Percentiles rank a stretch among this genome's conserved stretches.
Evolutionary conservation across 306 rosid species (phyloP).

Genomic region (Fagus sylvatica): DNA sequence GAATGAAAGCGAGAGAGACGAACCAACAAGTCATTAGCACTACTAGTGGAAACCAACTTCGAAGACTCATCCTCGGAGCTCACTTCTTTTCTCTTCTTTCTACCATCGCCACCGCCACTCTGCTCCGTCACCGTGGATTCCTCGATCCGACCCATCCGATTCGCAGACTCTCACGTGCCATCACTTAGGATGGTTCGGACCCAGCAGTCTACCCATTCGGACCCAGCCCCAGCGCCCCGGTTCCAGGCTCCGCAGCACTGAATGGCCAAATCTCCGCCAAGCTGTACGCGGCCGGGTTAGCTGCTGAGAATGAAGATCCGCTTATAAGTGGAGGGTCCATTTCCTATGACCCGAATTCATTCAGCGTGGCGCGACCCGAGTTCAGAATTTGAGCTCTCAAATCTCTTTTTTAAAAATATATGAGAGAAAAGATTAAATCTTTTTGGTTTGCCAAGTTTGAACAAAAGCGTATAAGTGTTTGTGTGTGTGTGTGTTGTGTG

Average conservation of each 20-base stretch:
- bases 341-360: constrained; percentile 25
- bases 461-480: too few relatives aligned
- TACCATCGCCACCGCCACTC: constrained; percentile 42
- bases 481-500: too few relatives aligned
- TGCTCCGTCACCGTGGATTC: constrained; percentile 71
- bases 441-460: too few relatives aligned
- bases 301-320: constrained; percentile 75
- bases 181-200: constrained; percentile 19
- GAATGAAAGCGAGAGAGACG: constrained; percentile 18
- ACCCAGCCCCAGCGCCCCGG: constrained; percentile 44
- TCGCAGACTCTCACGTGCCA: constrained; percentile 41
- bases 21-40: constrained; percentile 65
- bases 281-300: constrained; percentile 68
- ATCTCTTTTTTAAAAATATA: too few relatives aligned
- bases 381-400: neutral
- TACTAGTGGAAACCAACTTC: constrained; percentile 56
- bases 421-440: too few relatives aligned
- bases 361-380: constrained; percentile 21
- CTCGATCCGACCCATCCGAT: constrained; percentile 60
- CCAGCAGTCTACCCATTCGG: constrained; percentile 42
- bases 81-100: constrained; percentile 59
- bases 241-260: constrained; percentile 27
- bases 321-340: constrained; percentile 81
- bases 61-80: constrained; percentile 73
- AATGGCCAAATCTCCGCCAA: constrained; percentile 87